Evolutionary conservation across 1,139 yeast genomes (phyloP).

Genomic region (Lodderomyces pseudojiufengensis): DNA sequence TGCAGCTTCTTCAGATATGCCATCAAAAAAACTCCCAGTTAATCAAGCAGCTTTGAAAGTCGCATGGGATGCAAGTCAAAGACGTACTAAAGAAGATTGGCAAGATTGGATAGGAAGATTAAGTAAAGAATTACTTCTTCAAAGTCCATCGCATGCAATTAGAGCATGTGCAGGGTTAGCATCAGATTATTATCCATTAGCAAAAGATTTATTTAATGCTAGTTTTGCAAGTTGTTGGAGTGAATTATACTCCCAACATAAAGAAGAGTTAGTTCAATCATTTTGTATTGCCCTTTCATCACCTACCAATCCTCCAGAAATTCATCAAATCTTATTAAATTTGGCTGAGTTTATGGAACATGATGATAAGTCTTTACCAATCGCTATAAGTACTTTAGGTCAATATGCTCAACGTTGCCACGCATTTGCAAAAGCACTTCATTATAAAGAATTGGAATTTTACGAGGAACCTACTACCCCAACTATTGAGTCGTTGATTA

Average conservation of each 20-base stretch:
- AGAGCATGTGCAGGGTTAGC: constrained; percentile 93
- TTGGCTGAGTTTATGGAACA: constrained; percentile 97
- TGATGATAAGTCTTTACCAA: constrained; percentile 90
- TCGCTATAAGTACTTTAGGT: constrained; percentile 83
- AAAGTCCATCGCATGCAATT: constrained; percentile 92
- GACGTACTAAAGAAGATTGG: constrained; percentile 94
- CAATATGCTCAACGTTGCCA: constrained; percentile 94
- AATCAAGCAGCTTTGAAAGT: constrained; percentile 71
- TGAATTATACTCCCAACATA: constrained; percentile 86
- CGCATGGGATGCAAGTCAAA: constrained; percentile 91
- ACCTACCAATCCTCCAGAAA: constrained; percentile 93
- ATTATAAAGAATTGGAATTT: constrained; percentile 91
- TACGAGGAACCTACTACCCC: constrained; percentile 91
- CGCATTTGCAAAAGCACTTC: constrained; percentile 96
- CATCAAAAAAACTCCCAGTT: constrained; percentile 73
- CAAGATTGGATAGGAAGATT: constrained; percentile 93
- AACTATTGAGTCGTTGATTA: constrained; percentile 86
- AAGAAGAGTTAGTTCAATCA: constrained; percentile 84
- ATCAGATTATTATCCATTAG: constrained; percentile 81
- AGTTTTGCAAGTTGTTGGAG: constrained; percentile 97
- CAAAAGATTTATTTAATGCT: constrained; percentile 88
- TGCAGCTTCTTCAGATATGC: constrained; percentile 62
- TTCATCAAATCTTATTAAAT: constrained; percentile 82
- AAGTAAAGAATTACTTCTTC: constrained; percentile 81
- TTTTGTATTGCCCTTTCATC: constrained; percentile 85